Percentiles rank a stretch among this genome's conserved stretches.
phyloP scores from a whole-genome alignment of 306 rosid species.

The Ceratonia siliqua region DNA sequence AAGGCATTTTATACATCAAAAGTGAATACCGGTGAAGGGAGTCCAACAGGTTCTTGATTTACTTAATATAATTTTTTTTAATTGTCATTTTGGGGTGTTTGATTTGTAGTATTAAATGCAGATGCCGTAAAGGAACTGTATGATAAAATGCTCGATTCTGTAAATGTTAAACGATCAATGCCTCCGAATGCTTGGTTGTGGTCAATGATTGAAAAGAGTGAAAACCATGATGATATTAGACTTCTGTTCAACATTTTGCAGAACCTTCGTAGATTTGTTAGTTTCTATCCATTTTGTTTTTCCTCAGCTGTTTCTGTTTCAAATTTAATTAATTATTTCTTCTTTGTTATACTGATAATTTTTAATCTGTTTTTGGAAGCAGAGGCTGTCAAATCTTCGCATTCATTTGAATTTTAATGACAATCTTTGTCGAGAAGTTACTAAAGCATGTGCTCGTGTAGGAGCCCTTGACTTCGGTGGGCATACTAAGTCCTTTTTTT shows the following conservation, averaged over 20 bases:
- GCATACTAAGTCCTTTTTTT: conserved; percentile 2
- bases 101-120: conserved; percentile 40
- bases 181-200: conserved; percentile 95
- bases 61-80: neutral
- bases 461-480: conserved; percentile 82
- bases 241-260: conserved; percentile 75
- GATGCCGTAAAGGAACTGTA: conserved; percentile 77
- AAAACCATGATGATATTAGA: conserved; percentile 61
- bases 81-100: conserved; percentile 22
- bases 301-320: neutral
- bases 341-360: conserved; percentile 2
- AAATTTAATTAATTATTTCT: neutral
- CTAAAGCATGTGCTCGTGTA: conserved; percentile 76
- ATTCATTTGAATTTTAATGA: conserved; percentile 70
- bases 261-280: conserved; percentile 82
- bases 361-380: conserved; percentile 40
- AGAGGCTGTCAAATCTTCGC: conserved; percentile 92
- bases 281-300: conserved; percentile 34
- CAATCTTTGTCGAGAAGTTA: conserved; percentile 79
- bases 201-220: conserved; percentile 79
- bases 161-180: conserved; percentile 67
- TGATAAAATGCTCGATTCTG: conserved; percentile 75
- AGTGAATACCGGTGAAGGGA: conserved; percentile 37
- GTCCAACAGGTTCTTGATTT: conserved; percentile 60
- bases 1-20: conserved; percentile 57